Evolutionary conservation across 1,284 basidiomycete species (phyloP).

Genomic region (Ustilago tritici): DNA sequence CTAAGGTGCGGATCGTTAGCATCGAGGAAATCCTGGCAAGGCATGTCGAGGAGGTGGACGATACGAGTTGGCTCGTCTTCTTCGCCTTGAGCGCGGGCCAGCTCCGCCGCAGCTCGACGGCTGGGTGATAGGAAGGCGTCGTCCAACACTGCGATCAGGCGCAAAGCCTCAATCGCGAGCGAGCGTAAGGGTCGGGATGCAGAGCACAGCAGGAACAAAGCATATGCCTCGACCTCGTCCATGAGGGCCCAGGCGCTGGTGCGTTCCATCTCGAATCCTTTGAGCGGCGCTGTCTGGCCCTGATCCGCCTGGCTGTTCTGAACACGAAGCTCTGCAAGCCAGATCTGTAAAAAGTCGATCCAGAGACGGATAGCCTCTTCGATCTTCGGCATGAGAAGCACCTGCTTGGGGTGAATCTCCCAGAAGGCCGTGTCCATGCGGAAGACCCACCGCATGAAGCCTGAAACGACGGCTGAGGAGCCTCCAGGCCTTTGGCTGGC

Average conservation of each 20-base stretch:
- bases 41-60: slow-evolving; percentile 60
- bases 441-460: slow-evolving; percentile 83
- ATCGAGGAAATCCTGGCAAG: slow-evolving; percentile 51
- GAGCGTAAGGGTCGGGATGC: slow-evolving; percentile 76
- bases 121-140: slow-evolving; percentile 52
- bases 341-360: slow-evolving; percentile 79
- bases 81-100: slow-evolving; percentile 60
- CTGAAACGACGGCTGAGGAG: slow-evolving; percentile 74
- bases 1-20: slow-evolving; percentile 50
- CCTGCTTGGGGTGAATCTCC: slow-evolving; percentile 77
- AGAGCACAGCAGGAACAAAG: slow-evolving; percentile 80
- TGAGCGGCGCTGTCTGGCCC: slow-evolving; percentile 15
- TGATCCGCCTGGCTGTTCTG: slow-evolving; percentile 53
- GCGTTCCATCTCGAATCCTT: slow-evolving; percentile 57
- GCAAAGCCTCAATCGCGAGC: slow-evolving; percentile 62
- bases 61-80: slow-evolving; percentile 60
- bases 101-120: slow-evolving; percentile 53
- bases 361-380: slow-evolving; percentile 78
- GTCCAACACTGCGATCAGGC: slow-evolving; percentile 64
- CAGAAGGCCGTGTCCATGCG: slow-evolving; percentile 78
- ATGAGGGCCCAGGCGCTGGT: slow-evolving; percentile 68
- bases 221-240: slow-evolving; percentile 77
- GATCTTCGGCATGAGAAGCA: slow-evolving; percentile 77
- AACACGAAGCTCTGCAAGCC: slow-evolving; percentile 73
- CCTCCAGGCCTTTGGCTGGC: slow-evolving; percentile 75